Base-by-base conservation (phyloP, 2,329 filamentous ascomycete genomes). In the Akanthomyces uredinophilus region DNA sequence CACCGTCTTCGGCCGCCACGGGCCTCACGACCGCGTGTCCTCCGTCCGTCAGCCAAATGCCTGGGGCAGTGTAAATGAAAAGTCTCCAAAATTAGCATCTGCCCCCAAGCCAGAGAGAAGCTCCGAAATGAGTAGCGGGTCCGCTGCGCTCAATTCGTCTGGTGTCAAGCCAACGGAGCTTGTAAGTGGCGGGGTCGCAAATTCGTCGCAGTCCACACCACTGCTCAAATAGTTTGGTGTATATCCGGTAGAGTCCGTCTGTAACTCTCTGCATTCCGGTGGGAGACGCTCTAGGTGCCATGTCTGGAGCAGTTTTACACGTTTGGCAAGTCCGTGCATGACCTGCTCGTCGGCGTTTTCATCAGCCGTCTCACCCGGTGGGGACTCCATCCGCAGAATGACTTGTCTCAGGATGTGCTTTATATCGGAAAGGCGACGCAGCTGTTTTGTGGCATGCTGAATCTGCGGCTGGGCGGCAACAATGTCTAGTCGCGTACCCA, bases 401-500 rank as follows among this genome's bases (percentile, higher is more conserved):
- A 72, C 67, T 41, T 73, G 72, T 6, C 71, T 66, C 2, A 73
- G 63, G 0, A 69, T 69, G 27, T 72, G 68, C 1, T 64, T 63
- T 43, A 74, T 65, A 37, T 73, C 72, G 22, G 70, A 67, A 3
- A 73, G 70, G 3, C 68, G 70, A 5, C 70, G 67, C 1, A 74
- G 68, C 41, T 72, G 67, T 0, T 67, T 66, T 3, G 70, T 68
- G 5, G 65, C 62, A n/a, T 68, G 64, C 5, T 64, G 39, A 3
- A 72, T 68, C 8, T 66, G 64, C 0, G 68, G 66, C 14, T 71
- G 67, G 3, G 67, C 66, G 0, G 71, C 71, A 2, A 73, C 59
- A 5, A 73, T 66, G 43, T 73, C 72, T n/a, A 73, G 65, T 3
- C 71, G 65, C 8, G 70, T 70, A 0, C 70, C 66, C 0, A 73